Percentiles rank a stretch among this genome's conserved stretches.
Conservation (phyloP, 129 eudicot species). For the sunflower (Helianthus annuus) region HanXRQr2.0-SUNRISE NC_035445.2:33434093-33434592, state of each 20-base stretch:
- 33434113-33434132: conserved; percentile 68
- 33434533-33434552: too few relatives aligned
- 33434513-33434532: not conserved
- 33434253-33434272: conserved; percentile 43
- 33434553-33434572: too few relatives aligned
- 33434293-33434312: not conserved
- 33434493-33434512: not conserved
- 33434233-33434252: conserved; percentile 53
- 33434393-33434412: not conserved
- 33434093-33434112: conserved; percentile 44
- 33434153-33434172: not conserved
- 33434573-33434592: too few relatives aligned
- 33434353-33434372: not conserved
- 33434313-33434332: not conserved
- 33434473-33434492: not conserved
- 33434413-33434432: not conserved
- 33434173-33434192: not conserved
- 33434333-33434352: conserved; percentile 1
- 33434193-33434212: conserved; percentile 2
- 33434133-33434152: not conserved
- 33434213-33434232: conserved; percentile 65
- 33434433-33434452: not conserved
- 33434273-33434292: not conserved
- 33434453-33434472: not conserved
- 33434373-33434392: not conserved